These are phyloP conservation scores for Naganishia sp. DNA, from an alignment of 1,284 basidiomycete species.

Conservation along the genomic window DNA sequence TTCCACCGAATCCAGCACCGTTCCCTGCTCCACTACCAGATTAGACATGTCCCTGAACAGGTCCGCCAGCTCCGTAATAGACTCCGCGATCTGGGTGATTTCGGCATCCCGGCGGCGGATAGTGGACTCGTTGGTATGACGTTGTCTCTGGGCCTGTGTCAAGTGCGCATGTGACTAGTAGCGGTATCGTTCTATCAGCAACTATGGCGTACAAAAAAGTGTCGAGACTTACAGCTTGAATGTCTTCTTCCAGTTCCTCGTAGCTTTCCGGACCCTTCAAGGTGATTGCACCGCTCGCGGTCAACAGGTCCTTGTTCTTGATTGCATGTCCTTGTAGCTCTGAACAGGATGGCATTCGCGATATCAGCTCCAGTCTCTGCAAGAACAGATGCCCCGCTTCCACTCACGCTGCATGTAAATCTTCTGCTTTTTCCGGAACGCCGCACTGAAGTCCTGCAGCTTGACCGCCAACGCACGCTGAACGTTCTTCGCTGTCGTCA, in stretches of 20 bases:
- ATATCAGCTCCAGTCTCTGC: neutral
- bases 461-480: constrained; percentile 92
- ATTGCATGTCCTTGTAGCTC: constrained; percentile 90
- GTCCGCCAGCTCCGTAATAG: constrained; percentile 86
- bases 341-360: constrained; percentile 49
- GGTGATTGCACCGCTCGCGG: constrained; percentile 75
- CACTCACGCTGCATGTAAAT: constrained; percentile 94
- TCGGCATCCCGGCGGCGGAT: constrained; percentile 72
- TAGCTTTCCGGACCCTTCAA: constrained; percentile 75
- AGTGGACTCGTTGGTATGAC: constrained; percentile 56
- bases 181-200: constrained; percentile 40
- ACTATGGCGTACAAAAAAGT: constrained; percentile 11
- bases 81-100: constrained; percentile 86
- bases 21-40: constrained; percentile 97
- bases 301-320: constrained; percentile 86
- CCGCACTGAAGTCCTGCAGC: constrained; percentile 85
- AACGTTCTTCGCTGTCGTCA: constrained; percentile 86
- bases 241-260: constrained; percentile 79
- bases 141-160: constrained; percentile 49
- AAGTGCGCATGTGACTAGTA: constrained; percentile 38
- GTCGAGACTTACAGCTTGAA: constrained; percentile 62
- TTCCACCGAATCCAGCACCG: constrained; percentile 92
- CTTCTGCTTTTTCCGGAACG: constrained; percentile 96
- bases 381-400: neutral
- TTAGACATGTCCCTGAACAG: constrained; percentile 92